These are phyloP conservation scores for Cordyceps militaris DNA, from an alignment of 2,329 filamentous ascomycete genomes.

Conservation along the genomic window DNA sequence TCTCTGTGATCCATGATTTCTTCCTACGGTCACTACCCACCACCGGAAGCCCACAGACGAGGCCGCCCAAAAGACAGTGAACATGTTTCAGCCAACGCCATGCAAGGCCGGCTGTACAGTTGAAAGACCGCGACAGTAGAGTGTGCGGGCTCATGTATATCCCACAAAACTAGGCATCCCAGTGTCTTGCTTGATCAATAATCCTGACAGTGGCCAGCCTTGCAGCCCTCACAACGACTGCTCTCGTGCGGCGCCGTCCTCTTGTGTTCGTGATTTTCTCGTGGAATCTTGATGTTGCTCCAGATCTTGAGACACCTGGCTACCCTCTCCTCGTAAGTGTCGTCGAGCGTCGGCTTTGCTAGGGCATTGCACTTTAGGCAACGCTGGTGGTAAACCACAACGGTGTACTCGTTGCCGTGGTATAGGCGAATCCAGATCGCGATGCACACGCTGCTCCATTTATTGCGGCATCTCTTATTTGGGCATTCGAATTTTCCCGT, in stretches of 20 bases:
- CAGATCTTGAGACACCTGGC: constrained; percentile 26
- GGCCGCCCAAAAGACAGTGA: not conserved
- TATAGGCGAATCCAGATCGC: constrained; percentile 29
- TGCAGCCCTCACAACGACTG: constrained; percentile 31
- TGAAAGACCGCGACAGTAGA: no score
- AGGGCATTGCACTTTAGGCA: constrained; percentile 26
- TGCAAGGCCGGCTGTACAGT: no score
- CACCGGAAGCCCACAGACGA: not conserved
- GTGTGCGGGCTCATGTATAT: no score
- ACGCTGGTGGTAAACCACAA: constrained; percentile 29
- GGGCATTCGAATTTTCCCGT: constrained; percentile 28
- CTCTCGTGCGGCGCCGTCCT: constrained; percentile 20
- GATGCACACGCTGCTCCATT: constrained; percentile 29
- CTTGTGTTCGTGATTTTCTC: not conserved
- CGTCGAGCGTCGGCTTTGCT: constrained; percentile 20
- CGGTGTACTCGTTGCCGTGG: constrained; percentile 25
- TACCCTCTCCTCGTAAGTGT: constrained; percentile 28
- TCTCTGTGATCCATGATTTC: not conserved
- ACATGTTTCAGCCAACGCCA: not conserved
- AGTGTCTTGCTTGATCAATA: not conserved
- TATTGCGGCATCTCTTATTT: constrained; percentile 19
- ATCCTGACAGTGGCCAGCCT: constrained; percentile 22
- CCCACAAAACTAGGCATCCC: no score
- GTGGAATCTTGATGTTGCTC: constrained; percentile 18
- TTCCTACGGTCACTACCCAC: not conserved